Conservation (phyloP, 345 rosid genomes). For the Turnera subulata region DNA sequence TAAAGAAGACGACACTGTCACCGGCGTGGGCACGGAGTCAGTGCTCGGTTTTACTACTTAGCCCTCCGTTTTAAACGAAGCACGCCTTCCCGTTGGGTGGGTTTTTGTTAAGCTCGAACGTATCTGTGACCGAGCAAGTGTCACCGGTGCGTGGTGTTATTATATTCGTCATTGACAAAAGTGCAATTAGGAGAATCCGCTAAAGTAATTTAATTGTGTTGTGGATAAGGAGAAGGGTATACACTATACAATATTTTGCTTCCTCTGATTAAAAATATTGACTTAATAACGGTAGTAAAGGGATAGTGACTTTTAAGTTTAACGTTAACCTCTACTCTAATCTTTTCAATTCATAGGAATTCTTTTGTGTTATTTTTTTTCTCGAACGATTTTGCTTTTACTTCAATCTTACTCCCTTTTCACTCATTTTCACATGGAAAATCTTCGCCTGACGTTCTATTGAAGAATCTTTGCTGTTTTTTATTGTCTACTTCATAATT, state of each 20-base stretch:
- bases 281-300: no score
- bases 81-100: neutral
- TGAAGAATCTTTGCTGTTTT: neutral
- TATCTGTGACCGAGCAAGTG: neutral
- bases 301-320: no score
- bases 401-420: constrained; percentile 1
- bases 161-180: neutral
- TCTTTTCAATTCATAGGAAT: no score
- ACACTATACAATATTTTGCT: no score
- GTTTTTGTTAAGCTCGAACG: neutral
- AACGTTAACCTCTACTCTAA: neutral
- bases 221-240: constrained; percentile 13
- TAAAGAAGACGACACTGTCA: neutral
- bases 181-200: neutral
- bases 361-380: neutral
- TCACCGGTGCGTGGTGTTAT: neutral
- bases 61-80: no score
- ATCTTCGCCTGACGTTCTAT: neutral
- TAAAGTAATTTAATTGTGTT: neutral
- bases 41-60: neutral
- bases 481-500: neutral
- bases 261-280: no score
- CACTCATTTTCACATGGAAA: neutral
- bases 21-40: neutral
- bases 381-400: constrained; percentile 1